Percentiles rank a stretch among this genome's conserved stretches.
phyloP scores from a whole-genome alignment of 2,329 filamentous ascomycete species.

The Chalaropsis ovoidea region DNA sequence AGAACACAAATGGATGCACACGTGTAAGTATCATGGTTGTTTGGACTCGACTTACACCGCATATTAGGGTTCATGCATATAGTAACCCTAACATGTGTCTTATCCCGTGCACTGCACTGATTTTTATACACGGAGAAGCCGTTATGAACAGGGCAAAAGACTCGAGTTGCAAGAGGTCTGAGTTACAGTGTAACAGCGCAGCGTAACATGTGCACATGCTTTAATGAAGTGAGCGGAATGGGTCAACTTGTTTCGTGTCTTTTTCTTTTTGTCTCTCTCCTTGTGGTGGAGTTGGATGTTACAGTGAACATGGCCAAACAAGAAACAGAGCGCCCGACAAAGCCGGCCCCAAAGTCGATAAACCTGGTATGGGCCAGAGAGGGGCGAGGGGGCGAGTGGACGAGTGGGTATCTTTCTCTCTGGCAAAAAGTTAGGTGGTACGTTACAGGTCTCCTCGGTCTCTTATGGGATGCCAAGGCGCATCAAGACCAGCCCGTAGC shows the following conservation, averaged over 20 bases:
- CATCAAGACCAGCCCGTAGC: background rate
- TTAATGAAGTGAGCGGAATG: background rate
- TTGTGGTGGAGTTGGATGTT: background rate
- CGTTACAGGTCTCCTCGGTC: background rate
- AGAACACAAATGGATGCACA: no score
- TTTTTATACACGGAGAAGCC: background rate
- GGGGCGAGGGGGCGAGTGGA: background rate
- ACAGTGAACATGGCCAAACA: background rate
- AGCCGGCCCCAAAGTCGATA: background rate
- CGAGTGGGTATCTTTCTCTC: no score
- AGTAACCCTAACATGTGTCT: background rate
- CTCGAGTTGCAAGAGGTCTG: background rate
- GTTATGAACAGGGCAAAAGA: background rate
- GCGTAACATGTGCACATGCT: background rate
- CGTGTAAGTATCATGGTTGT: background rate
- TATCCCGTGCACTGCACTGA: no score
- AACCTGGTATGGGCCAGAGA: background rate
- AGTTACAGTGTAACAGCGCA: background rate
- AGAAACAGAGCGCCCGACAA: background rate
- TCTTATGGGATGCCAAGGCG: slow-evolving; percentile 4
- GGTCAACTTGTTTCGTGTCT: background rate
- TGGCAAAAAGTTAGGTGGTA: background rate
- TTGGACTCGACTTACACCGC: background rate
- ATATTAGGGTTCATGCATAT: background rate
- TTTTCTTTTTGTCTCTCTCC: background rate